phyloP scores from a whole-genome alignment of 176 grass and related monocot species.

The Thalia dealbata region DNA sequence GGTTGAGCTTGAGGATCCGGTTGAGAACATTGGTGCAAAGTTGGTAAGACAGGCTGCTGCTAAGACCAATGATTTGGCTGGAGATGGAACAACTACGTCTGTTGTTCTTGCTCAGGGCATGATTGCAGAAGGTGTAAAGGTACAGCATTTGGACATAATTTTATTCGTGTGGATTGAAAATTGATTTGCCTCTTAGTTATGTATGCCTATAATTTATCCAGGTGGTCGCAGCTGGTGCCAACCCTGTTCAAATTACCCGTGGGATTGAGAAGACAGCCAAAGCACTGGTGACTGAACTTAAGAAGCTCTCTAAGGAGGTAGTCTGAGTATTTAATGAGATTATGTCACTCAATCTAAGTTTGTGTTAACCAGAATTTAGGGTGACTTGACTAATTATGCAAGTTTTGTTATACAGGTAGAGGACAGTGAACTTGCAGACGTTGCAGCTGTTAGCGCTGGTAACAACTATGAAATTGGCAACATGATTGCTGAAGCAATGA shows the following conservation, averaged over 20 bases:
- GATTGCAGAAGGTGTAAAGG: slow-evolving; percentile 55
- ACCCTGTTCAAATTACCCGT: slow-evolving; percentile 46
- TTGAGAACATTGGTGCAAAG: slow-evolving; percentile 18
- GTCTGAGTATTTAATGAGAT: neutral
- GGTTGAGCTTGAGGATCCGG: slow-evolving; percentile 19
- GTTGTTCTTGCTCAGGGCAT: slow-evolving; percentile 56
- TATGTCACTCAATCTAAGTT: neutral
- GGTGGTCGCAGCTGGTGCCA: slow-evolving; percentile 56
- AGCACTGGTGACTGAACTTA: slow-evolving; percentile 33
- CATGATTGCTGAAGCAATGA: slow-evolving; percentile 64
- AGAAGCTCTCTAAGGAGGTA: slow-evolving; percentile 53
- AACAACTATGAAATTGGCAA: slow-evolving; percentile 55
- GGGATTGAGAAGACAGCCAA: slow-evolving; percentile 65
- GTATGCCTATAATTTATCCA: neutral
- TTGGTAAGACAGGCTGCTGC: slow-evolving; percentile 24
- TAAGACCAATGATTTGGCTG: slow-evolving; percentile 60
- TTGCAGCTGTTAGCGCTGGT: slow-evolving; percentile 47
- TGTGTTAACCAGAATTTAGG: neutral
- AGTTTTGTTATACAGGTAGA: slow-evolving; percentile 32
- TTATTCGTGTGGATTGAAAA: neutral
- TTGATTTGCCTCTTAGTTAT: neutral
- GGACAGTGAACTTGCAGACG: slow-evolving; percentile 51
- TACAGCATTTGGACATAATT: slow-evolving; percentile 6
- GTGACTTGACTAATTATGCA: neutral
- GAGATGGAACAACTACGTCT: slow-evolving; percentile 51